These are phyloP conservation scores for Raddia distichophylla DNA, from an alignment of 176 grass and related monocot genomes.

Conservation along the genomic window DNA sequence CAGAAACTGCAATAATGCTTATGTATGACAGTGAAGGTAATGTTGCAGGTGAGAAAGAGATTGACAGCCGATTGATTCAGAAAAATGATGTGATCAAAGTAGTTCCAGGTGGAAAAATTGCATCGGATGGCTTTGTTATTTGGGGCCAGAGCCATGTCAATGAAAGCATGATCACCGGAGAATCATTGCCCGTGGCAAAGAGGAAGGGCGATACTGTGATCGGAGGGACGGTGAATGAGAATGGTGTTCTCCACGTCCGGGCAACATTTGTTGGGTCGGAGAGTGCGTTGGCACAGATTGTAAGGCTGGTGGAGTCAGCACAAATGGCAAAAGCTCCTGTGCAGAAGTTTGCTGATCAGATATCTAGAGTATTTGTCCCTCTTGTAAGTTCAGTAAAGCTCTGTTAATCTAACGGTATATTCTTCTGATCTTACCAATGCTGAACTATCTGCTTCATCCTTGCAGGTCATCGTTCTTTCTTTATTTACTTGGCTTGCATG, in stretches of 20 bases:
- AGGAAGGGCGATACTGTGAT: conserved; percentile 87
- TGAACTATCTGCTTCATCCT: conserved; percentile 35
- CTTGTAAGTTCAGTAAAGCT: conserved; percentile 55
- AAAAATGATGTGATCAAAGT: conserved; percentile 99
- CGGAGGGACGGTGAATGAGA: conserved; percentile 92
- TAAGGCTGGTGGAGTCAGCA: conserved; percentile 84
- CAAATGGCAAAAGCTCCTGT: conserved; percentile 98
- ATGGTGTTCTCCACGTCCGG: conserved; percentile 86
- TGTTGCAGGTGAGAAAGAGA: conserved; percentile 71
- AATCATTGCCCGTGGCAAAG: conserved; percentile 86
- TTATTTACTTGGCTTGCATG: conserved; percentile 82
- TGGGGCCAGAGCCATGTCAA: conserved; percentile 98
- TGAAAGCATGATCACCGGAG: conserved; percentile 97
- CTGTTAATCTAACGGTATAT: not conserved
- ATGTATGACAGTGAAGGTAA: conserved; percentile 62
- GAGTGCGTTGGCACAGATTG: conserved; percentile 85
- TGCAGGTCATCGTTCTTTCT: conserved; percentile 76
- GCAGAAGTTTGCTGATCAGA: conserved; percentile 92
- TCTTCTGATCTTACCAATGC: conserved; percentile 2
- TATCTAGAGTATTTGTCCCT: conserved; percentile 91
- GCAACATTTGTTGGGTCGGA: conserved; percentile 93
- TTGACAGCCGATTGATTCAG: conserved; percentile 88
- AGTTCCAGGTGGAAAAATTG: conserved; percentile 80
- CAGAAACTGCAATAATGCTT: conserved; percentile 71
- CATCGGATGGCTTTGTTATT: conserved; percentile 91